Evolutionary conservation across 768 basidiomycete genomes (phyloP).

Genomic region (Crassisporium funariophilum): DNA sequence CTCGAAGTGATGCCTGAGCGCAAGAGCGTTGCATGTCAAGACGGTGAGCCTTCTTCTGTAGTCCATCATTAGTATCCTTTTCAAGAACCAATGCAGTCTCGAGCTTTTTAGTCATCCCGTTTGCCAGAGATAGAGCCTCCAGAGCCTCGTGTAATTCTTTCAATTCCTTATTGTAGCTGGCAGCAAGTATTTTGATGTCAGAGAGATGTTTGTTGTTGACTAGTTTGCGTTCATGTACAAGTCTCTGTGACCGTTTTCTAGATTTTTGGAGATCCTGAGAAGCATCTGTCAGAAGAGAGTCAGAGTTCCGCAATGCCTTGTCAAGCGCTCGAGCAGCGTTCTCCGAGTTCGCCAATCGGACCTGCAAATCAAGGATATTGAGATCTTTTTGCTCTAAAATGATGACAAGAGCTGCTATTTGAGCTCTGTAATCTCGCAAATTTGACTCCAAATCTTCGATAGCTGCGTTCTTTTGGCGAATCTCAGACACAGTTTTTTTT

Average conservation of each 20-base stretch:
- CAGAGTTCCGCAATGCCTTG: neutral
- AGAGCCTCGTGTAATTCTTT: neutral
- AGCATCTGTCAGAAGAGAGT: neutral
- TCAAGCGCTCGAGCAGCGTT: neutral
- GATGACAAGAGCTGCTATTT: neutral
- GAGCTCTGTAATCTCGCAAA: neutral
- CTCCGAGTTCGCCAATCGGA: neutral
- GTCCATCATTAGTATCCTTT: neutral
- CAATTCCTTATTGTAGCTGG: neutral
- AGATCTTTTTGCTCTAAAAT: neutral
- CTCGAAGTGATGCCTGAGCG: conserved; percentile 1
- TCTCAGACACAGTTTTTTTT: neutral
- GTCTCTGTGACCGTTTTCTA: neutral
- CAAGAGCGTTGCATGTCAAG: conserved; percentile 5
- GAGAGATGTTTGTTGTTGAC: neutral
- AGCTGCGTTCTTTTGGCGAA: neutral
- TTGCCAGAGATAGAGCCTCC: conserved; percentile 1
- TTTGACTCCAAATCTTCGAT: neutral
- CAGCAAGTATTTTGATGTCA: neutral
- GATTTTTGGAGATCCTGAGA: neutral
- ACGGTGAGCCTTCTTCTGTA: neutral
- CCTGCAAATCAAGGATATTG: neutral
- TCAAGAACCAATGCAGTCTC: conserved; percentile 29
- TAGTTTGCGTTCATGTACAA: neutral
- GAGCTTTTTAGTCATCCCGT: conserved; percentile 26